A percentile compares a stretch with the other conserved stretches of the same genome.
Conservation (phyloP, 208 protist species). For the Leishmania gerbilli region DNA sequence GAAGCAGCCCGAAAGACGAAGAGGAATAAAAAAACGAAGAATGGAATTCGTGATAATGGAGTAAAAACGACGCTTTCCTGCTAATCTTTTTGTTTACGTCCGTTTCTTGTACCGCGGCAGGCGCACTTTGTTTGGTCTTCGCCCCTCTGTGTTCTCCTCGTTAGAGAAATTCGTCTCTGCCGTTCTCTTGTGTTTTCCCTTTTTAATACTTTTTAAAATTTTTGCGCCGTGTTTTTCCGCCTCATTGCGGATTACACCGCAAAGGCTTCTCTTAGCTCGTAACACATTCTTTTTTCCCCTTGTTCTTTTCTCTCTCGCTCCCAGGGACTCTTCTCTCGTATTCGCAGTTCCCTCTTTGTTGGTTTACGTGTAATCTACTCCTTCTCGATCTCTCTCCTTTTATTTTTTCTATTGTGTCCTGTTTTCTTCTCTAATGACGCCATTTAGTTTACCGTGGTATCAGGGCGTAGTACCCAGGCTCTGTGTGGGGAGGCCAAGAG, state of each 20-base stretch:
- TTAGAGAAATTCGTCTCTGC: not conserved
- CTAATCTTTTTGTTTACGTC: not conserved
- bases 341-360: not conserved
- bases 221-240: not conserved
- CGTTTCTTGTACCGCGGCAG: not conserved
- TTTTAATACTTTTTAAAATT: not conserved
- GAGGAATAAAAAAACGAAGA: not conserved
- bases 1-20: not conserved
- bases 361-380: not conserved
- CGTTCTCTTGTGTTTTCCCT: not conserved
- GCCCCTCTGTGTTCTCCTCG: not conserved
- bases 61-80: not conserved
- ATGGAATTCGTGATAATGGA: not conserved
- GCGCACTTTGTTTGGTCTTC: not conserved
- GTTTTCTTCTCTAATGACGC: not conserved
- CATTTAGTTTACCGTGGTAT: not conserved
- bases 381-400: not conserved
- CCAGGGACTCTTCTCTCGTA: no score
- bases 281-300: not conserved
- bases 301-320: not conserved
- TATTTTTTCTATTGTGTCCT: not conserved
- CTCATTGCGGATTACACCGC: not conserved
- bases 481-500: not conserved
- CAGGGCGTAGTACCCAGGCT: not conserved
- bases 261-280: not conserved